Evolutionary conservation across 2,329 filamentous ascomycete genomes (phyloP), one percentile per base, ranked within the genome.

Genomic region (Botrytis porri): DNA sequence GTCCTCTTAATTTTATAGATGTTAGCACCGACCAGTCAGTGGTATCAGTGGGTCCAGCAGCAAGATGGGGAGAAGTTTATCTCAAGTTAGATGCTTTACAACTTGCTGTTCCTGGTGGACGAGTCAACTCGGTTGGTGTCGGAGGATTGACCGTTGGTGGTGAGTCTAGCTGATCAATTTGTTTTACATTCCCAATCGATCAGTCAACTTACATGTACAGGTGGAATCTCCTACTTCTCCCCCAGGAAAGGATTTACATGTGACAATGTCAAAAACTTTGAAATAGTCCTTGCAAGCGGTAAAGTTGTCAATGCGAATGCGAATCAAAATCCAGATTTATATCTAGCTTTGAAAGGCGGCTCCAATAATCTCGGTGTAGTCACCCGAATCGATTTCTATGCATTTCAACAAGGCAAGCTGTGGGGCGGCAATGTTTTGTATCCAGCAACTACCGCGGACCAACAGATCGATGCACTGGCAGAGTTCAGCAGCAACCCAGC

Each of bases 341-440:
- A 82, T 79, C 82, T 82, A 75, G 86, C 85, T 0, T 82, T 89
- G 5, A 84, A 85, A 70, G 88, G 88, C 9, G 88, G 88, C 32
- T 84, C 85, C n/a, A 87, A 85, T 78, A 88, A 87, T 77, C 88
- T 85, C 74, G 87, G 86, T 5, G 82, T 87, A 74, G 83, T 86
- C 14, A 85, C 85, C 10, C 81, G 81, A 18, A 86, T 85, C 76
- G 77, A 83, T 18, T 43, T 72, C 41, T 39, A 64, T 7, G 65
- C 73, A 22, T 73, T 75, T 29, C 43, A 73, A 22, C 74, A 75
- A 61, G 74, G 74, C 6, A 9, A 61, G 12, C 18, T 74, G 9
- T 75, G 74, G 74, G 69, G 72, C 57, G 74, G 74, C 8, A 65
- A 51, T 54, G 41, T 73, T 8, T 41, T 67, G 35, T 72, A 75